These are phyloP conservation scores for Cicer cuneatum DNA, from an alignment of 306 rosid genomes.

Conservation along the genomic window DNA sequence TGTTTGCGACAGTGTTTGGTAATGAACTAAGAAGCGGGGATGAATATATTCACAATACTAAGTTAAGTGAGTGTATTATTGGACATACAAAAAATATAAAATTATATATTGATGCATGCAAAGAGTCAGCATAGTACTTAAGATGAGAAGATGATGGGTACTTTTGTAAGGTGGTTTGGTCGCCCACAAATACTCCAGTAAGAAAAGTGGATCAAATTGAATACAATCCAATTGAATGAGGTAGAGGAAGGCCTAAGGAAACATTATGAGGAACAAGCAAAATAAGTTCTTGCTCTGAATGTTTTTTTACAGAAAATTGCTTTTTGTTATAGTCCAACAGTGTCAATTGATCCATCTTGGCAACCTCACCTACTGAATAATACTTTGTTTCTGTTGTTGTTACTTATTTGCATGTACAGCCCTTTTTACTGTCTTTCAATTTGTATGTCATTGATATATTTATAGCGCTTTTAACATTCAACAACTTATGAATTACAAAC, in stretches of 20 bases:
- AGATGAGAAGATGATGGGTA: background rate
- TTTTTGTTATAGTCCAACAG: background rate
- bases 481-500: slow-evolving; percentile 2
- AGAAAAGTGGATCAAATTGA: slow-evolving; percentile 4
- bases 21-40: slow-evolving; percentile 7
- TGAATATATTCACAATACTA: slow-evolving; percentile 4
- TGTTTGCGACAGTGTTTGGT: background rate
- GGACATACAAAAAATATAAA: background rate
- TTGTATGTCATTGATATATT: background rate
- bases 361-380: background rate
- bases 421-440: background rate
- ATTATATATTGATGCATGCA: background rate
- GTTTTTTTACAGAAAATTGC: background rate
- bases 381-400: background rate
- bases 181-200: background rate
- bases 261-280: background rate
- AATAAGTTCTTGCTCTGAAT: slow-evolving; percentile 1
- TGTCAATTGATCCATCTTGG: background rate
- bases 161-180: background rate
- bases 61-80: background rate
- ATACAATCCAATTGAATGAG: background rate
- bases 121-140: background rate
- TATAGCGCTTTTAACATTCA: background rate
- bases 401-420: background rate
- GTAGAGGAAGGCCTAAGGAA: slow-evolving; percentile 4